These are phyloP conservation scores for Gliomastix tumulicola DNA, from an alignment of 2,329 filamentous ascomycete genomes.

Conservation along the genomic window DNA sequence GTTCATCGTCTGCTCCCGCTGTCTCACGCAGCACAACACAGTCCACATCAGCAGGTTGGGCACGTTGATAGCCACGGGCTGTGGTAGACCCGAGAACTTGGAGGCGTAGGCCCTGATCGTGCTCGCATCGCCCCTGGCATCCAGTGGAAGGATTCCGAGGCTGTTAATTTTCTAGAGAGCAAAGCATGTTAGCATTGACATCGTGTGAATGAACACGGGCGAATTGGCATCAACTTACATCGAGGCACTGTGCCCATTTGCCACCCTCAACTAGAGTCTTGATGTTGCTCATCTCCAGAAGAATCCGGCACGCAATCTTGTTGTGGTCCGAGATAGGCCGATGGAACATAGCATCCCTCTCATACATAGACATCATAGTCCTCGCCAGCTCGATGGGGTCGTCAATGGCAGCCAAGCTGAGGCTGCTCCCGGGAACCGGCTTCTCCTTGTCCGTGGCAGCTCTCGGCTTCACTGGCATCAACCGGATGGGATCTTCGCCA, in stretches of 20 bases:
- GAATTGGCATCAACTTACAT: conserved; percentile 41
- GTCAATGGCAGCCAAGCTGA: conserved; percentile 54
- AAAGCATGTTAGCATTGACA: neutral
- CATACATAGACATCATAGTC: conserved; percentile 59
- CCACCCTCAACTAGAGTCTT: conserved; percentile 47
- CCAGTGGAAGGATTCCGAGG: conserved; percentile 74
- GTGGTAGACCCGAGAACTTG: conserved; percentile 70
- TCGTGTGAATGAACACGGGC: neutral
- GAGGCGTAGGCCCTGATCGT: conserved; percentile 74
- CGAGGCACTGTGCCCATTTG: conserved; percentile 50
- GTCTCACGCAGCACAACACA: conserved; percentile 74
- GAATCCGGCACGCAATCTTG: conserved; percentile 46
- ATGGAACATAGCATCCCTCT: conserved; percentile 54
- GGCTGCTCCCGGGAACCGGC: conserved; percentile 39
- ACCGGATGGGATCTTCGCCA: conserved; percentile 69
- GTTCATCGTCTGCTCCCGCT: conserved; percentile 60
- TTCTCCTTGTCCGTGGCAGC: conserved; percentile 27
- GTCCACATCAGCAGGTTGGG: conserved; percentile 93
- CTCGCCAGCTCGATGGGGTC: conserved; percentile 52
- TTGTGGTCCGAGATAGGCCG: conserved; percentile 50
- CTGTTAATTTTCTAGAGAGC: conserved; percentile 58
- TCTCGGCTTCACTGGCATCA: conserved; percentile 75
- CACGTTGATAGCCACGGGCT: conserved; percentile 80
- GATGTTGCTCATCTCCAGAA: conserved; percentile 55
- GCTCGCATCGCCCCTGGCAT: conserved; percentile 66